Conservation (phyloP, 1,284 basidiomycete genomes). For the Irpex sp. region DNA sequence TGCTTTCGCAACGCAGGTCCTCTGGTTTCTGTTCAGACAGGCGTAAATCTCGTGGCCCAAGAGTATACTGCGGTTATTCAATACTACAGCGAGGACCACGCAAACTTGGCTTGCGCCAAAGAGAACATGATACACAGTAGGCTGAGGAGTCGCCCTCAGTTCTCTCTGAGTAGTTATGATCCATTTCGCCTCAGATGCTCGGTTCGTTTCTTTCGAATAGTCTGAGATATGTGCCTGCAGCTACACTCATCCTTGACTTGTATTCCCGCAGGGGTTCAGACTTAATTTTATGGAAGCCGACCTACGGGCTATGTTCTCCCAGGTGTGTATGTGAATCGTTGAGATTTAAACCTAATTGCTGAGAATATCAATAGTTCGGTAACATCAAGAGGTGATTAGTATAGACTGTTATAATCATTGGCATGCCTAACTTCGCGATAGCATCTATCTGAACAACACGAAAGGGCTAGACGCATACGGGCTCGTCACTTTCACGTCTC, state of each 20-base stretch:
- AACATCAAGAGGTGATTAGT: too few relatives aligned
- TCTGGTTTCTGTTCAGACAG: constrained; percentile 5
- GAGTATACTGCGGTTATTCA: constrained; percentile 3
- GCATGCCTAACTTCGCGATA: too few relatives aligned
- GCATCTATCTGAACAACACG: too few relatives aligned
- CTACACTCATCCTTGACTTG: background rate
- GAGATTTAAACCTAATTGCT: too few relatives aligned
- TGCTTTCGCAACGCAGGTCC: constrained; percentile 3
- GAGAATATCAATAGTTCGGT: too few relatives aligned
- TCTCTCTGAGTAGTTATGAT: background rate
- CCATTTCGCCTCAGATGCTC: constrained; percentile 1
- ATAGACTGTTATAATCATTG: too few relatives aligned
- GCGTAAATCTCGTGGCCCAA: constrained; percentile 3
- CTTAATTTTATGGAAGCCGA: too few relatives aligned
- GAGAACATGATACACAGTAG: background rate
- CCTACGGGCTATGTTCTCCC: too few relatives aligned
- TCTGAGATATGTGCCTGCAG: background rate
- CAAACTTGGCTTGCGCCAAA: background rate
- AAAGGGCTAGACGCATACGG: too few relatives aligned
- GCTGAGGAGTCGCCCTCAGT: background rate
- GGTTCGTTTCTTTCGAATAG: background rate
- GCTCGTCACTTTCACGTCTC: too few relatives aligned
- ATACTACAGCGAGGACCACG: constrained; percentile 6
- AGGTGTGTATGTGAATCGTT: too few relatives aligned
- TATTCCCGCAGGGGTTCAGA: too few relatives aligned